phyloP scores from a whole-genome alignment of 139 green algal genomes.

The Diplosphaera chodatii region DNA sequence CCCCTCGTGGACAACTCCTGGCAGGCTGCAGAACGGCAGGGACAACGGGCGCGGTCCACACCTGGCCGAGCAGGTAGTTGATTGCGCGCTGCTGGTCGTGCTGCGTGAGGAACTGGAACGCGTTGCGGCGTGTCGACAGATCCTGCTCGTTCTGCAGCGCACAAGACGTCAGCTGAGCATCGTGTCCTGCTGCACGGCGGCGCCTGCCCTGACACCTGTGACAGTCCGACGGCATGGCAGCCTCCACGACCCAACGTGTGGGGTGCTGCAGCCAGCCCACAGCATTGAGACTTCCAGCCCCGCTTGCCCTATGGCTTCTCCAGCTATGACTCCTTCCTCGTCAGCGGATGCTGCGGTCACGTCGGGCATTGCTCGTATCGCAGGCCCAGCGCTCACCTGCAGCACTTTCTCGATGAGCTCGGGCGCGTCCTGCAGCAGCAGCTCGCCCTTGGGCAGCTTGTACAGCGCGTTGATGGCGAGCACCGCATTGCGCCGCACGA shows the following conservation, averaged over 20 bases:
- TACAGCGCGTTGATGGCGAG: conserved; percentile 90
- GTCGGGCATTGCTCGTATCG: too few species aligned
- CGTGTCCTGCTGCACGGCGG: too few species aligned
- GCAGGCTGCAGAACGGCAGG: conserved; percentile 39
- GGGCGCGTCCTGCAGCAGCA: conserved; percentile 83
- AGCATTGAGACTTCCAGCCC: too few species aligned
- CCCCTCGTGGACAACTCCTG: conserved; percentile 85
- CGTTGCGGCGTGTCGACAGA: conserved; percentile 87
- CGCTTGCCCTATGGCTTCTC: too few species aligned
- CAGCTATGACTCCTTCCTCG: too few species aligned
- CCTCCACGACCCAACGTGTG: too few species aligned
- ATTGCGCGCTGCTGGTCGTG: conserved; percentile 77
- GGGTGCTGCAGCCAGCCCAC: too few species aligned
- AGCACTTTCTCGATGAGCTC: conserved; percentile 83
- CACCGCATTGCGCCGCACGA: conserved; percentile 94
- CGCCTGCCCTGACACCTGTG: too few species aligned
- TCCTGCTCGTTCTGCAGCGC: conserved; percentile 69
- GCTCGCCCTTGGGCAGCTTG: conserved; percentile 89
- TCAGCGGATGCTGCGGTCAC: too few species aligned
- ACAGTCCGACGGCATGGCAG: too few species aligned
- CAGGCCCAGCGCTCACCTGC: conserved; percentile 44
- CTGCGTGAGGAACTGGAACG: conserved; percentile 86
- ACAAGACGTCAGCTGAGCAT: too few species aligned
- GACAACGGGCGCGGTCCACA: conserved; percentile 28
- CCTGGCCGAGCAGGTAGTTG: conserved; percentile 77